A percentile compares a stretch with the other conserved stretches of the same genome.
Evolutionary conservation across 2,329 filamentous ascomycete genomes (phyloP).

Genomic region (Knoxdaviesia capensis): DNA sequence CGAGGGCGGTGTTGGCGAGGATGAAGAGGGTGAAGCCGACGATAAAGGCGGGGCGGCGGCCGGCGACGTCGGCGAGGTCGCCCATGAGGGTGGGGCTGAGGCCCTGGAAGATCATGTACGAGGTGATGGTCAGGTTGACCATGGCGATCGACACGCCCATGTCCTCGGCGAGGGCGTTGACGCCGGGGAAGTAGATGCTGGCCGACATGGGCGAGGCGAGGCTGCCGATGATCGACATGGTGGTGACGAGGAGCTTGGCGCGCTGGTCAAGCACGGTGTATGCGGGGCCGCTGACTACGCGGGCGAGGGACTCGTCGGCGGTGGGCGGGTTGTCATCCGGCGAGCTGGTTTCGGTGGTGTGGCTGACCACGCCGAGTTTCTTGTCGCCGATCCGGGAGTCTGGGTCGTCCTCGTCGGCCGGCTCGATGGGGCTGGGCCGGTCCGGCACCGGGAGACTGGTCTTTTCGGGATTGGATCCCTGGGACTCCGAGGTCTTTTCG

Average conservation of each 20-base stretch:
- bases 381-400: no score
- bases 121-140: conserved; percentile 31
- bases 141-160: conserved; percentile 19
- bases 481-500: no score
- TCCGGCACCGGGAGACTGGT: no score
- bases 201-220: conserved; percentile 25
- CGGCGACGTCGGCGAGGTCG: conserved; percentile 30
- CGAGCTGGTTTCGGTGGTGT: no score
- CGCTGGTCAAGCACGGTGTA: conserved; percentile 8
- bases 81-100: conserved; percentile 36
- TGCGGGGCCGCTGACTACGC: no score
- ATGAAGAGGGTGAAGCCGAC: conserved; percentile 31
- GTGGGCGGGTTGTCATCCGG: no score
- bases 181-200: conserved; percentile 33
- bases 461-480: no score
- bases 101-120: conserved; percentile 40
- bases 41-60: conserved; percentile 32
- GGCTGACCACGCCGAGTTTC: no score
- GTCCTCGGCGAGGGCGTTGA: conserved; percentile 25
- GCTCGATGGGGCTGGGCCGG: no score
- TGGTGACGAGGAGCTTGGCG: conserved; percentile 16
- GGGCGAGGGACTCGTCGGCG: no score
- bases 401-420: no score
- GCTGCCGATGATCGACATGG: conserved; percentile 11
- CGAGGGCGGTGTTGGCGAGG: conserved; percentile 31